Evolutionary conservation across 805 yeast genomes (phyloP), one percentile per base, ranked within the genome.

Genomic region (Yarrowia deformans): DNA sequence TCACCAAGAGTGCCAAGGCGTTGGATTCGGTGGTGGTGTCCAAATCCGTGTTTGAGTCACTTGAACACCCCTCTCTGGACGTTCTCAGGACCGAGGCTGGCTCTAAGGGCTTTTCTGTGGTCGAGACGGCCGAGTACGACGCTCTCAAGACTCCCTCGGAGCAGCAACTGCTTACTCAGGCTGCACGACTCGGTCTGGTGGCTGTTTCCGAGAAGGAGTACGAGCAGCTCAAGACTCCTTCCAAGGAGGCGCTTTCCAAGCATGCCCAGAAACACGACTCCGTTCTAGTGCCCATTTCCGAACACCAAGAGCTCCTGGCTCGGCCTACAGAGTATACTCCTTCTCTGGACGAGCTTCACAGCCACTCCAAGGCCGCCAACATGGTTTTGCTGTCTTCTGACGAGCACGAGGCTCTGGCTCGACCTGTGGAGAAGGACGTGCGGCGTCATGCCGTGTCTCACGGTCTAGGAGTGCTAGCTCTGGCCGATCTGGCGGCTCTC

Each of bases 381-480:
- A 71, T 77, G 70, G 75, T 72, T 0, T 37, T 63, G 2, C n/a
- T 63, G n/a, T 19, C 68, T 6, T 8, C 55, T 2, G 68, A 63
- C 14, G 68, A 63, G 14, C 55, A 48, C 16, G 68, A 63, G 18
- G 48, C 43, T 1, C 45, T 63, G 1, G 29, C 35, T 23, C 46
- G 48, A 37, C 68, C 68, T 12, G 43, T 19, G 16, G 68, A 63
- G 29, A 39, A 37, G 37, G 55, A 48, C 13, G 45, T 63, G 2
- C 16, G 68, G 14, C 34, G 39, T 2, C 55, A 49, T 8, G 68
- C 68, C 4, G 52, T 56, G 10, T 39, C 52, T 69, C 43, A 39
- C 14, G 84, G 83, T 1, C 72, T 81, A 66, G 73, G 72, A 6
- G 75, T 81, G 8, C 69, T 82, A 23, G 74, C 83, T 0, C 71